Base-by-base conservation (phyloP, 73 alveolate genomes). In the Tetrahymena malaccensis region DNA sequence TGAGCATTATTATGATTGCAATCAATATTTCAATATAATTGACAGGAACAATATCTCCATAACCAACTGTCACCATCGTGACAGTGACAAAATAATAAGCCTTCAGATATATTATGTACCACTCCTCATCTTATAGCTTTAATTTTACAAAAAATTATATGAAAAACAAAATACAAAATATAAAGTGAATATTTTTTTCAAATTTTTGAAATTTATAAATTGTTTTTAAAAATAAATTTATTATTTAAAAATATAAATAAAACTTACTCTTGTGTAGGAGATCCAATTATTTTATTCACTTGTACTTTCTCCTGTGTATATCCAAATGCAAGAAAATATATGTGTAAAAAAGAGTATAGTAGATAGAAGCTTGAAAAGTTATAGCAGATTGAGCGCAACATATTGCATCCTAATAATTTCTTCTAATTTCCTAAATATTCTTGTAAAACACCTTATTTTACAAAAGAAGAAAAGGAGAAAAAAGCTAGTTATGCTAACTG, bases 1-100 rank as follows among this genome's bases (percentile, higher is more conserved):
- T 27, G 9, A 95, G 37, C 97, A 95, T 95, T 22, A 95, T 27
- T 43, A 95, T 56, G 0, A 94, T 89, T 19, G 97, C 84, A 21
- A 85, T 35, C 34, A 95, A 34, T 21, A 89, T 83, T 93, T 95
- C 97, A 5, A 34, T 27, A 43, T 40, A 38, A 95, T 95, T 95
- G 15, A 43, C 85, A 9, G 97, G 95, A 34, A 93, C 40, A 2
- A 95, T 85, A 33, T 95, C 97, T 40, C 97, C 97, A 89, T 95
- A 95, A 4, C 97, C 97, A 4, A 95, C 97, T 16, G 97, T 95
- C 9, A 89, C 95, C 97, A 95, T 95, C 10, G 97, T 95, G 1
- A 93, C 94, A 8, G 95, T 95, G 27, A 94, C 97, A 93, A 89
- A 95, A 93, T 95, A 95, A 19, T 85, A 95, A 40, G 97, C 89